Evolutionary conservation across 179 eudicot species (phyloP).

Genomic region (Sideroxylon spinosum): DNA sequence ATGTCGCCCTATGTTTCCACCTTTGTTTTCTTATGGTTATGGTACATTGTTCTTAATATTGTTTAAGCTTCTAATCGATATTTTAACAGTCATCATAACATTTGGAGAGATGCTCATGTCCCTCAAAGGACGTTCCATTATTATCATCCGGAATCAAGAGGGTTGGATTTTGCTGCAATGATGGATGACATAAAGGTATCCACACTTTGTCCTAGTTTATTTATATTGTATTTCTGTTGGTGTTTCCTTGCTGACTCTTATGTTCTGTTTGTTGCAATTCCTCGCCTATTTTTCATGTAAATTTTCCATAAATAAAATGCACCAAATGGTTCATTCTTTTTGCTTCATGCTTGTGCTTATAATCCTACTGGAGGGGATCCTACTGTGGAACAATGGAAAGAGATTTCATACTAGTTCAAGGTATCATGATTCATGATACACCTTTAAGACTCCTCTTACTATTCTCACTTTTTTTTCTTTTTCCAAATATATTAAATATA

Average conservation of each 20-base stretch:
- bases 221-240: not conserved
- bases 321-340: constrained; percentile 88
- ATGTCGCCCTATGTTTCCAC: not conserved
- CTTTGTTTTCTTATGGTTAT: not conserved
- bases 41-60: not conserved
- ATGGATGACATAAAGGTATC: constrained; percentile 85
- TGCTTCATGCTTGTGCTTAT: constrained; percentile 99
- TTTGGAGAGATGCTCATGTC: constrained; percentile 93
- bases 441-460: not conserved
- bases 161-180: constrained; percentile 76
- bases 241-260: constrained; percentile 9
- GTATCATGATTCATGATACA: constrained; percentile 23
- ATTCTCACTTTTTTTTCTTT: constrained; percentile 1
- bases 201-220: not conserved
- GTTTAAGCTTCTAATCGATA: constrained; percentile 6
- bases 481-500: not conserved
- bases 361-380: constrained; percentile 99
- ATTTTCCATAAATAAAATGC: constrained; percentile 53
- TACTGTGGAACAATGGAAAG: constrained; percentile 91
- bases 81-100: constrained; percentile 84
- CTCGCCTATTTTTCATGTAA: not conserved
- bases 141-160: constrained; percentile 81
- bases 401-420: constrained; percentile 81
- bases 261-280: not conserved
- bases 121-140: constrained; percentile 70